Evolutionary conservation across 768 basidiomycete genomes (phyloP).

Genomic region (Lenzites betulinus): DNA sequence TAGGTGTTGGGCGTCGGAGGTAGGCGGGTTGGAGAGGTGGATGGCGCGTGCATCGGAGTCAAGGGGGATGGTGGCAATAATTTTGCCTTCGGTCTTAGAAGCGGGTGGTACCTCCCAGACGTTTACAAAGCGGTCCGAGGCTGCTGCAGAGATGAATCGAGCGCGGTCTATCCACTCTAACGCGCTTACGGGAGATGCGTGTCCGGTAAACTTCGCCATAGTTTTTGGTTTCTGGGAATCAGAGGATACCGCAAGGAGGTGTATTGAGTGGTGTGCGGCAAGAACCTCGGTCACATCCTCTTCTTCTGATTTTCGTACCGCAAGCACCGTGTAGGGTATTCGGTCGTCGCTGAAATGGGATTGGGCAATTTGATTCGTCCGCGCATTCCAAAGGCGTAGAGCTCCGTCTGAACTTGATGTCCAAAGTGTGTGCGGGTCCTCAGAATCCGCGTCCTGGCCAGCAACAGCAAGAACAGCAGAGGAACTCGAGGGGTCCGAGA

Average conservation of each 20-base stretch:
- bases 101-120: constrained; percentile 57
- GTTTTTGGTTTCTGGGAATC: constrained; percentile 45
- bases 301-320: constrained; percentile 43
- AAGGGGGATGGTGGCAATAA: constrained; percentile 61
- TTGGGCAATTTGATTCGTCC: constrained; percentile 48
- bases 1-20: constrained; percentile 32
- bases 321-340: constrained; percentile 57
- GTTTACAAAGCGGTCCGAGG: constrained; percentile 62
- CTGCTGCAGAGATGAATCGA: constrained; percentile 61
- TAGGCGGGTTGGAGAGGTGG: constrained; percentile 26
- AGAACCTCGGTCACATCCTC: constrained; percentile 45
- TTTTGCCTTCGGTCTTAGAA: constrained; percentile 46
- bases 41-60: constrained; percentile 63
- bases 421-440: constrained; percentile 44
- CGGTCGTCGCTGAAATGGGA: constrained; percentile 60
- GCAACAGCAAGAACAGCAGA: constrained; percentile 54
- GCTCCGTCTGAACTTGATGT: constrained; percentile 59
- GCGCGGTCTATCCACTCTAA: constrained; percentile 51
- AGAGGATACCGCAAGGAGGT: constrained; percentile 45
- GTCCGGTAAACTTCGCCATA: constrained; percentile 60
- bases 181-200: constrained; percentile 56
- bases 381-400: constrained; percentile 59
- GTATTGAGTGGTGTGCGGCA: constrained; percentile 61
- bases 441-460: constrained; percentile 32
- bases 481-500: constrained; percentile 57